phyloP scores from a whole-genome alignment of 495 filamentous ascomycete genomes.

The Delitschia confertaspora region DNA sequence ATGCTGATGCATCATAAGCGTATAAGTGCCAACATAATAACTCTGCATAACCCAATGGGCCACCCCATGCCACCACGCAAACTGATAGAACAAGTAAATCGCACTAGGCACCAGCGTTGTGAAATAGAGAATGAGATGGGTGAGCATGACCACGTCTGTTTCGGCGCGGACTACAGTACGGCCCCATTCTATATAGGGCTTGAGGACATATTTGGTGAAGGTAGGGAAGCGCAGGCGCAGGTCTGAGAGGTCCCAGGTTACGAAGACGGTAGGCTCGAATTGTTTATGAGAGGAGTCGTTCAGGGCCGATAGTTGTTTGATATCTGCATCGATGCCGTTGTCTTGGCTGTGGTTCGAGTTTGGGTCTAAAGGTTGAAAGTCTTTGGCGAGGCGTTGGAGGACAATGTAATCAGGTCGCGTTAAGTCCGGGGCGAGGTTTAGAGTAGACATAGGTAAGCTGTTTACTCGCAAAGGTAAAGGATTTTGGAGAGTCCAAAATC shows the following conservation, averaged over 20 bases:
- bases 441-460: too few species aligned
- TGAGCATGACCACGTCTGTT: conserved; percentile 68
- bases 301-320: too few species aligned
- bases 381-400: too few species aligned
- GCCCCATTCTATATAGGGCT: conserved; percentile 50
- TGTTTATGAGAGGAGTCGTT: too few species aligned
- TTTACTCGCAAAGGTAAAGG: too few species aligned
- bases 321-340: too few species aligned
- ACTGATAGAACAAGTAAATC: conserved; percentile 51
- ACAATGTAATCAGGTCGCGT: too few species aligned
- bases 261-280: conserved; percentile 51
- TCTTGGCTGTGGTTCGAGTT: too few species aligned
- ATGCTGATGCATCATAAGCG: conserved; percentile 74
- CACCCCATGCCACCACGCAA: conserved; percentile 56
- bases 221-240: conserved; percentile 35
- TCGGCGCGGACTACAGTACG: conserved; percentile 46
- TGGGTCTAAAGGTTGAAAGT: too few species aligned
- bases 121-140: conserved; percentile 65
- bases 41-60: conserved; percentile 53
- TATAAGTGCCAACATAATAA: conserved; percentile 62
- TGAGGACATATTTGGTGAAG: conserved; percentile 42
- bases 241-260: conserved; percentile 38
- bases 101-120: conserved; percentile 60
- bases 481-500: too few species aligned
- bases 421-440: too few species aligned